Percentiles rank a stretch among this genome's conserved stretches.
Conservation (phyloP, 2,329 filamentous ascomycete species). For the Ascochyta koolunga region DNA sequence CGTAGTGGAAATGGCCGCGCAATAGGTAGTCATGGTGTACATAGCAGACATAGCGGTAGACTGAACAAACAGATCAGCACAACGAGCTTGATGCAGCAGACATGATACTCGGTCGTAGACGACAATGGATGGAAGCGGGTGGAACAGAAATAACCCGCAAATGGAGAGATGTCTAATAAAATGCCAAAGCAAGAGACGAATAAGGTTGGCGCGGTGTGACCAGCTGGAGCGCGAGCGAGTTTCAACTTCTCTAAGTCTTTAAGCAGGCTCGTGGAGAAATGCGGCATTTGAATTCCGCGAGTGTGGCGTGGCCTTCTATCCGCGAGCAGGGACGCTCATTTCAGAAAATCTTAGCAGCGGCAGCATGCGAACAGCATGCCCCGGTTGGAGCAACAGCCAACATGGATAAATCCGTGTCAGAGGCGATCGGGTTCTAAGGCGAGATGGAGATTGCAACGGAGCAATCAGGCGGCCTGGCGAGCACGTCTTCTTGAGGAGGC, state of each 20-base stretch:
- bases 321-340: background rate
- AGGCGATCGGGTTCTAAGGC: background rate
- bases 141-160: too few species aligned
- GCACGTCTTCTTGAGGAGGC: slow-evolving; percentile 13
- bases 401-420: slow-evolving; percentile 3
- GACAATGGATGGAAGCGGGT: background rate
- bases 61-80: background rate
- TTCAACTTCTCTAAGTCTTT: background rate
- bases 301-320: background rate
- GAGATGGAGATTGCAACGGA: slow-evolving; percentile 2
- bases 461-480: slow-evolving; percentile 9
- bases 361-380: background rate
- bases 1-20: too few species aligned
- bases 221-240: too few species aligned
- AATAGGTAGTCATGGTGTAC: too few species aligned
- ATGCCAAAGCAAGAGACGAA: background rate
- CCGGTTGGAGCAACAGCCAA: background rate
- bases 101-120: background rate
- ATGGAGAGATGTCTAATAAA: background rate
- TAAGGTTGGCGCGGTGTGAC: background rate
- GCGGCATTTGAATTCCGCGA: background rate
- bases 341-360: background rate
- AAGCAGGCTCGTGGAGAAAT: background rate
- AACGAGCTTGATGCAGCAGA: background rate
- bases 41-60: too few species aligned